A percentile compares a stretch with the other conserved stretches of the same genome.
These are phyloP conservation scores for Paspalum vaginatum DNA, from an alignment of 176 grass and related monocot genomes.

Conservation along the genomic window DNA sequence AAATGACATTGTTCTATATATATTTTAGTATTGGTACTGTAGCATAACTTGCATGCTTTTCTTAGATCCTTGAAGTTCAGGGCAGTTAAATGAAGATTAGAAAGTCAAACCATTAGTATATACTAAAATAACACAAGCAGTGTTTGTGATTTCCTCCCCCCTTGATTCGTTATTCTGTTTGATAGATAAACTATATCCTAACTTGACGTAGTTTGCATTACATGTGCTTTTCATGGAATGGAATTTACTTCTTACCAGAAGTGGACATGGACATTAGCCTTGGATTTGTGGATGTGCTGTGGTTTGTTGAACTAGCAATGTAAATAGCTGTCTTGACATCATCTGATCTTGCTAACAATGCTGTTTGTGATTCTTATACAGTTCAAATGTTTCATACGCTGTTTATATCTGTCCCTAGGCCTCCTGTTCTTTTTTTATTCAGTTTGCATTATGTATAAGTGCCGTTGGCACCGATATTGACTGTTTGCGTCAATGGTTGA, in stretches of 20 bases:
- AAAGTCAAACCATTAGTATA: not conserved
- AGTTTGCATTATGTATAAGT: constrained; percentile 12
- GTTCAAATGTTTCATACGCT: not conserved
- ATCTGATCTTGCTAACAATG: not conserved
- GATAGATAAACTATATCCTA: not conserved
- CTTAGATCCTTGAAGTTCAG: not conserved
- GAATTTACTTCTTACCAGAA: not conserved
- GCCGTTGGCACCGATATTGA: not conserved
- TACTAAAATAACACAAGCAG: not conserved
- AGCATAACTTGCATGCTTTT: not conserved
- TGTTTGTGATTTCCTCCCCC: not conserved
- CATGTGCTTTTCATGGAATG: not conserved
- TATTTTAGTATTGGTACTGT: not conserved
- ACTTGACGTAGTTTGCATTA: not conserved
- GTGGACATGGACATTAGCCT: not conserved
- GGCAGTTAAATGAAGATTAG: not conserved
- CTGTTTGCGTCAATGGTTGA: not conserved
- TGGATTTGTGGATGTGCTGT: not conserved
- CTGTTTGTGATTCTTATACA: too few species aligned
- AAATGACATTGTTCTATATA: not conserved
- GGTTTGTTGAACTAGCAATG: not conserved
- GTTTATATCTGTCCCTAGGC: not conserved
- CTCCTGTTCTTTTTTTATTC: not conserved
- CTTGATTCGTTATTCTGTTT: not conserved
- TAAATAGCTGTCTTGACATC: constrained; percentile 1